Percentiles rank a stretch among this genome's conserved stretches.
These are phyloP conservation scores for Rachicladosporium sp. DNA, from an alignment of 2,329 filamentous ascomycete genomes.

Conservation along the genomic window DNA sequence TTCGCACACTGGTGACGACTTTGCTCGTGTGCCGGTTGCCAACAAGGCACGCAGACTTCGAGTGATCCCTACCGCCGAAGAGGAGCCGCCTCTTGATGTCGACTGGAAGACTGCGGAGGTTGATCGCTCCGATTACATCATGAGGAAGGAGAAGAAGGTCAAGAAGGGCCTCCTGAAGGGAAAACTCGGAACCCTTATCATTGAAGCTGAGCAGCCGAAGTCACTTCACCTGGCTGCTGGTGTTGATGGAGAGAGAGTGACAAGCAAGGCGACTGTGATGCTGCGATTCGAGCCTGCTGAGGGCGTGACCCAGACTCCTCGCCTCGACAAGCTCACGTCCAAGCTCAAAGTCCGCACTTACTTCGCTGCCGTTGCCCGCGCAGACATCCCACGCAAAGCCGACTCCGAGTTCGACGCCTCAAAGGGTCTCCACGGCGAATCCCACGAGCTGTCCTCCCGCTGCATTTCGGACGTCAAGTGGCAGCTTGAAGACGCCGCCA, in stretches of 20 bases:
- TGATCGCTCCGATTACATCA: slow-evolving; percentile 34
- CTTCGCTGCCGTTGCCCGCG: slow-evolving; percentile 41
- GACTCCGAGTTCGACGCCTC: slow-evolving; percentile 32
- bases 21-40: slow-evolving; percentile 31
- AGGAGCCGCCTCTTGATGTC: slow-evolving; percentile 46
- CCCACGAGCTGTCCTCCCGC: slow-evolving; percentile 40
- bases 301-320: slow-evolving; percentile 38
- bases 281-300: slow-evolving; percentile 49
- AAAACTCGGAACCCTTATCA: slow-evolving; percentile 45
- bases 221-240: slow-evolving; percentile 38
- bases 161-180: slow-evolving; percentile 48
- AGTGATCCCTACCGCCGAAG: slow-evolving; percentile 45
- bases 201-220: slow-evolving; percentile 46
- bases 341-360: slow-evolving; percentile 48
- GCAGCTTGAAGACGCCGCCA: slow-evolving; percentile 27
- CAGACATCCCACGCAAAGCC: slow-evolving; percentile 35
- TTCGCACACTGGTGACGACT: slow-evolving; percentile 25
- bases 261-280: slow-evolving; percentile 43
- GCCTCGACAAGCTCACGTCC: slow-evolving; percentile 38
- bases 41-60: slow-evolving; percentile 44
- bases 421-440: slow-evolving; percentile 42
- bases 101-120: slow-evolving; percentile 28
- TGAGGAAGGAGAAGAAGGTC: slow-evolving; percentile 47
- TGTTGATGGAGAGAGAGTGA: slow-evolving; percentile 29
- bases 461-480: slow-evolving; percentile 47